Evolutionary conservation across 805 yeast genomes (phyloP), one percentile per base, ranked within the genome.

Genomic region (Saccharomycopsis selenospora): DNA sequence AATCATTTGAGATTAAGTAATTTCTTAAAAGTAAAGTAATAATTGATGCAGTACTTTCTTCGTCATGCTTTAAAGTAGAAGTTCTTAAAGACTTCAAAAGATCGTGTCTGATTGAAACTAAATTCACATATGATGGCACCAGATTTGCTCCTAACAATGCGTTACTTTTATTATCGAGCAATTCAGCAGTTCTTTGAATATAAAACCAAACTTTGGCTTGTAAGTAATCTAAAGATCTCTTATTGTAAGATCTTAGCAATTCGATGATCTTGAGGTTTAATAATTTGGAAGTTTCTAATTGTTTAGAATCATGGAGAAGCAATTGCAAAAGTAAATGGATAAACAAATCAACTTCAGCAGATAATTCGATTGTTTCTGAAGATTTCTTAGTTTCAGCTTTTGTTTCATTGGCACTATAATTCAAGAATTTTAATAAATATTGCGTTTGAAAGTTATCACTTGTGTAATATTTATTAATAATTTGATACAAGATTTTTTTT

Each of bases 121-220:
- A 67, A 56, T 80, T 68, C 10, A 59, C 72, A 23, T 33, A 48
- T 14, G 17, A 28, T 17, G 25, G 60, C 59, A 24, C 43, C 11
- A 3, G 11, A 10, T 14, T 17, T 7, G 3, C 3, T 23, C 27
- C 27, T 10, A 18, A 7, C 2, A 17, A 18, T n/a, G 7, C 38
- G 18, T 40, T 40, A 40, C 61, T 56, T 30, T 58, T 60, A 24
- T 53, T 52, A 18, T 59, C 61, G 26, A 70, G 61, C 48, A 82
- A 67, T 68, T 91, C 98, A 56, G 79, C 78, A 1, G 89, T 76
- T 65, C 95, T 79, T 41, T 82, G 75, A 57, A 85, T 75, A 68
- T 89, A 91, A 63, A 91, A 93, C 98, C 98, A 93, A 52, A 85
- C 73, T 65, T 90, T 91, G 13, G 98, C 93, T 55, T 80, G 80